Evolutionary conservation across 2,329 filamentous ascomycete genomes (phyloP), one percentile per base, ranked within the genome.

Genomic region (Neonectria neomacrospora): DNA sequence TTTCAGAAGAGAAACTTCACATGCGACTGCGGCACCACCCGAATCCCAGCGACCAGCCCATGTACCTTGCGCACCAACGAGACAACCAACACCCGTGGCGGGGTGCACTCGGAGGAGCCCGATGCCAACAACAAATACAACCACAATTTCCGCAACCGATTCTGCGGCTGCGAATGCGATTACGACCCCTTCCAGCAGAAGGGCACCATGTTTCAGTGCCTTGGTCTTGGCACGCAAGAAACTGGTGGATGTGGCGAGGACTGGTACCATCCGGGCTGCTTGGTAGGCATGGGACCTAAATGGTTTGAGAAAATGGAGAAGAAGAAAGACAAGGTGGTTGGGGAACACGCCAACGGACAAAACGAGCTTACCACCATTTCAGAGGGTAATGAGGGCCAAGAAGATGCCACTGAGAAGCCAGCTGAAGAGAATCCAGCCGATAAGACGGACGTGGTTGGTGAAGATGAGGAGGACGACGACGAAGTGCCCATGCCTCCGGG

Each of bases 151-250:
- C 86, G 88, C 70, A 98, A 98, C 73, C 87, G 85, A 47, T 99
- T 99, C 80, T 99, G 96, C 77, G 92, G 91, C 2, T 99, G 96
- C 74, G 87, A 87, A 30, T 91, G 94, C 73, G 88, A 94, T 63
- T 99, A 99, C 75, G 91, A 97, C 75, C 89, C 95, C 0, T 87
- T 95, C 51, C 85, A 92, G 75, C 94, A 99, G 76, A 96, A 95
- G 71, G 95, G 95, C 0, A 98, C 94, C 41, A 99, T 99, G 96
- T 99, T 96, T 71, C 96, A 99, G 78, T 99, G 96, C 75, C 78
- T 98, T 2, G 95, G 95, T 0, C 82, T 98, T 1, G 94, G 93
- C 1, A 91, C 88, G 0, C 84, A 87, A 12, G 91, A 95, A 69
- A 90, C 90, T 1, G 94, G 94, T 16, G 95, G 94, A 5, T 98